These are phyloP conservation scores for Cyclotella kingstonii DNA, from an alignment of 108 stramenopile species.

Conservation along the genomic window DNA sequence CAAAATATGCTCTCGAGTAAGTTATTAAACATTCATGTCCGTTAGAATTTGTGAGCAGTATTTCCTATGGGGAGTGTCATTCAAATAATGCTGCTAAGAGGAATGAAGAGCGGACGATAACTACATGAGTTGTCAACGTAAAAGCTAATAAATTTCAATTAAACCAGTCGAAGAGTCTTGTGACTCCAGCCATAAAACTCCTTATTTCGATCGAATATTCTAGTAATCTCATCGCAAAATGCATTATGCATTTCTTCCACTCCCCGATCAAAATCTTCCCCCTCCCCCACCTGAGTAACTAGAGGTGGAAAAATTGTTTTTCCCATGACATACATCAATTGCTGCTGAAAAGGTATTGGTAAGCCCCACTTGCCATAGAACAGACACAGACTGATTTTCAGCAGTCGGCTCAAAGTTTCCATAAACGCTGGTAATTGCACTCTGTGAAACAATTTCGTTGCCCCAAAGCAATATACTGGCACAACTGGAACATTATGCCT, in stretches of 20 bases:
- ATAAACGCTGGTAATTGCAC: slow-evolving; percentile 73
- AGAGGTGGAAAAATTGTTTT: slow-evolving; percentile 60
- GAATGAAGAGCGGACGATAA: too few species aligned
- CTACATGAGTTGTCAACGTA: too few species aligned
- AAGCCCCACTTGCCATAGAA: slow-evolving; percentile 70
- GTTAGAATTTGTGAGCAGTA: too few species aligned
- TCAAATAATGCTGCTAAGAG: too few species aligned
- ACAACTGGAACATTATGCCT: slow-evolving; percentile 76
- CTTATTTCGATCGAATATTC: slow-evolving; percentile 87
- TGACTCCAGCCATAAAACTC: slow-evolving; percentile 89
- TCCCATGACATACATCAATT: slow-evolving; percentile 77
- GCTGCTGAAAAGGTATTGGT: slow-evolving; percentile 80
- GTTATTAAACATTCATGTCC: too few species aligned
- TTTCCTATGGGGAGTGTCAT: too few species aligned
- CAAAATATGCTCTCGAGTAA: too few species aligned
- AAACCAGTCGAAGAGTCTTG: slow-evolving; percentile 68
- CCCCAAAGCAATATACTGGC: slow-evolving; percentile 90
- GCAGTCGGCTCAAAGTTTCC: slow-evolving; percentile 69
- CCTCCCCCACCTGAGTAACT: not conserved
- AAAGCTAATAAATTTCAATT: too few species aligned
- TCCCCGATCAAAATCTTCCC: slow-evolving; percentile 42
- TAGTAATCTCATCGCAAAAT: slow-evolving; percentile 76
- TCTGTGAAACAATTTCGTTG: slow-evolving; percentile 82
- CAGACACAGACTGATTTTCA: slow-evolving; percentile 65
- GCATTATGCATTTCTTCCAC: slow-evolving; percentile 79